Base-by-base conservation (phyloP, 2,329 filamentous ascomycete genomes). In the Colletotrichum tamarilloi region DNA sequence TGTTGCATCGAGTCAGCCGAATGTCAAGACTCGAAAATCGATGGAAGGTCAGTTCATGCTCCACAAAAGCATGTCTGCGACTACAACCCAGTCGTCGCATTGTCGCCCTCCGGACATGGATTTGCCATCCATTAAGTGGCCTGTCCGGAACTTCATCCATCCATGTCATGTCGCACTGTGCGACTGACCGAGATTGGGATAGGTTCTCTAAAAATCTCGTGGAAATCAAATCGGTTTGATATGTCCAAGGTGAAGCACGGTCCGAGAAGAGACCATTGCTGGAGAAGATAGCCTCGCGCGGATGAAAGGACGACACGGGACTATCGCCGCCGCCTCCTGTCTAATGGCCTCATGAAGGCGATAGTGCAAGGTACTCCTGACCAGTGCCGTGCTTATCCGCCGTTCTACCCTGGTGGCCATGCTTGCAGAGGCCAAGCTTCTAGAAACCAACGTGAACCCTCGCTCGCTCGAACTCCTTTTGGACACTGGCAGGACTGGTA, bases 1-100 rank as follows among this genome's bases (percentile, higher is more conserved):
- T 38, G 53, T 62, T 71, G 56, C 38, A 62, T 62, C 56, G 67
- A 71, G 71, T 71, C 71, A 73, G 67, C 60, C 67, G 28, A 65
- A 70, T 56, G 46, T 55, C 14, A 57, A 60, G 56, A 62, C 49
- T 56, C 30, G 55, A 65, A 63, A 22, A 49, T n/a, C 42, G 16
- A n/a, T 49, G 32, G 60, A 57, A 62, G 55, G 67, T 60, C 70
- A 57, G 70, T 55, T 35, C 71, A 70, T 62, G 60, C 56, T 64
- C 49, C 62, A 52, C 62, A 46, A 46, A 73, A 59, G 46, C 60
- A 62, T 60, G 30, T 52, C 58, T 66, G 58, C 53, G 30, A 64
- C 56, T 59, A 63, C 55, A 56, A 74, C 62, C 52, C 62, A 63
- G 55, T 60, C 52, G 49, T 71, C 55, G 62, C 38, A 67, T 62